Evolutionary conservation across 495 filamentous ascomycete genomes (phyloP).

Genomic region (Tetracladium marchalianum): DNA sequence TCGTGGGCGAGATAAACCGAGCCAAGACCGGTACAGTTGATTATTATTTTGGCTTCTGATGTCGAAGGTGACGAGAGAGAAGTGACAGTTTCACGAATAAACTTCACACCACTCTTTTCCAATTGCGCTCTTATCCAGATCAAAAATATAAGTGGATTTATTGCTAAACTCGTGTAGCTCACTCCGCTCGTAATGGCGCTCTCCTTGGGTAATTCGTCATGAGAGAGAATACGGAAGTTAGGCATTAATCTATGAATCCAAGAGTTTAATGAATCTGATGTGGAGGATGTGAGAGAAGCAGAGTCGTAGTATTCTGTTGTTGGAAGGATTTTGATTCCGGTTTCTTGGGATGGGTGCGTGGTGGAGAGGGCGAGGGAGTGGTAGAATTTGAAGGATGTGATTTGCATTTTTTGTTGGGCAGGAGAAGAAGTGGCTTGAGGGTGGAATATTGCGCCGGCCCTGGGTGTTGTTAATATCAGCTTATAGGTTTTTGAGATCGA

Average conservation of each 20-base stretch:
- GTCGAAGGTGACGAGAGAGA: background rate
- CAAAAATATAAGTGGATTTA: constrained; percentile 22
- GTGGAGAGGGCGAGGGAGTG: constrained; percentile 4
- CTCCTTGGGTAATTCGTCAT: constrained; percentile 7
- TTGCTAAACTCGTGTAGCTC: constrained; percentile 19
- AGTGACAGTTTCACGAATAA: constrained; percentile 12
- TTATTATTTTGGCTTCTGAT: constrained; percentile 3
- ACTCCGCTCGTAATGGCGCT: constrained; percentile 10
- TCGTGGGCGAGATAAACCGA: constrained; percentile 11
- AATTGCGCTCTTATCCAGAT: constrained; percentile 20
- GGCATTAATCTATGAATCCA: constrained; percentile 17
- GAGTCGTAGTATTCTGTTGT: constrained; percentile 18
- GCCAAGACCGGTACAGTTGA: constrained; percentile 17
- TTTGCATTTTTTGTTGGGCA: constrained; percentile 14
- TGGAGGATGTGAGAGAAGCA: background rate
- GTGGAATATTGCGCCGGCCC: constrained; percentile 20
- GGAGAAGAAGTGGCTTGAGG: constrained; percentile 6
- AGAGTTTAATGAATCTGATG: background rate
- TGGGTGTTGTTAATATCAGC: no score
- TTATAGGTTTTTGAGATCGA: background rate
- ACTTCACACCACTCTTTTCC: constrained; percentile 18
- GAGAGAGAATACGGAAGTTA: constrained; percentile 7
- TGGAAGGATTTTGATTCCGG: constrained; percentile 12
- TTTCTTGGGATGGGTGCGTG: constrained; percentile 6
- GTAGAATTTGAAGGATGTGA: constrained; percentile 13